A percentile compares a stretch with the other conserved stretches of the same genome.
phyloP scores from a whole-genome alignment of 768 basidiomycete species.

The Naganishia onofrii region DNA sequence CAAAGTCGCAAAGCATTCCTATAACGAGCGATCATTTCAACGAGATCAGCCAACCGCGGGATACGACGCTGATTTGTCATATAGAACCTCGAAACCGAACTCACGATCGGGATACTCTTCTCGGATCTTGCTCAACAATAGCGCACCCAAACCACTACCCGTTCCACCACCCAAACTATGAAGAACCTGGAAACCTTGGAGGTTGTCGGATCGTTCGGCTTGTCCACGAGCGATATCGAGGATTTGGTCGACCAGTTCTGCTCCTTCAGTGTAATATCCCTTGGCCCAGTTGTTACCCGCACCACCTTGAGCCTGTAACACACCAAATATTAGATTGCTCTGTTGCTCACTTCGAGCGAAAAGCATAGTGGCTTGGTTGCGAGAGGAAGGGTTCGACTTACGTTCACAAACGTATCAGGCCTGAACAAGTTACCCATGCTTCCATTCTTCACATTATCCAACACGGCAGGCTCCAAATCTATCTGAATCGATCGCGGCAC shows the following conservation, averaged over 20 bases:
- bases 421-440: conserved; percentile 72
- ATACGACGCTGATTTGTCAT: too few relatives aligned
- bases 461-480: conserved; percentile 84
- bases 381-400: conserved; percentile 35
- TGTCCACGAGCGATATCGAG: conserved; percentile 72
- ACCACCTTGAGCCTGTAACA: conserved; percentile 52
- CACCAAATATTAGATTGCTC: neutral
- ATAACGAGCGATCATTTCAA: too few relatives aligned
- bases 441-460: conserved; percentile 71
- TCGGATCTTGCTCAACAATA: conserved; percentile 48
- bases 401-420: conserved; percentile 78
- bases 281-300: conserved; percentile 97
- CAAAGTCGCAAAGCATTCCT: conserved; percentile 50
- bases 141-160: conserved; percentile 47
- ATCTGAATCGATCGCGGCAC: conserved; percentile 87
- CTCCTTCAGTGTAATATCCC: conserved; percentile 83
- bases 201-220: conserved; percentile 73
- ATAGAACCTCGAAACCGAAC: neutral
- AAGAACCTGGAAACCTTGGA: conserved; percentile 65
- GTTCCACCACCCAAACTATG: conserved; percentile 52
- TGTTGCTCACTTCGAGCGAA: neutral
- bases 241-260: conserved; percentile 68
- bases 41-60: too few relatives aligned
- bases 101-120: conserved; percentile 50
- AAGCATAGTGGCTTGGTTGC: neutral